phyloP scores from a whole-genome alignment of 805 yeast species.

The Diddensiella santjacobensis region DNA sequence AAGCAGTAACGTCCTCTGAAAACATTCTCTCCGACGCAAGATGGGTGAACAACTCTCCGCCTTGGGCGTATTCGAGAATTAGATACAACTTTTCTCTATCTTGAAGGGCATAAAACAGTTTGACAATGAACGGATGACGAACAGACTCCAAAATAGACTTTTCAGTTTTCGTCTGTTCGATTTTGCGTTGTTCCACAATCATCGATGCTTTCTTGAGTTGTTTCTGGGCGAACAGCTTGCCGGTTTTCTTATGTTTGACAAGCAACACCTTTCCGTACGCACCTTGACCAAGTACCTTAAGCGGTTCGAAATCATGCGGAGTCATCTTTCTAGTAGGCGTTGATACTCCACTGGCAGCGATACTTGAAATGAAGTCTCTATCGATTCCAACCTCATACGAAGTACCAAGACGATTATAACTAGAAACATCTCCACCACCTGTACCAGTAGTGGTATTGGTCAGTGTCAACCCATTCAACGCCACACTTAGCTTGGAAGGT shows the following conservation, averaged over 20 bases:
- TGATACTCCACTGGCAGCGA: conserved; percentile 21
- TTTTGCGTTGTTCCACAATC: conserved; percentile 51
- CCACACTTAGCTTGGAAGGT: conserved; percentile 7
- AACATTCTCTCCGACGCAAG: conserved; percentile 46
- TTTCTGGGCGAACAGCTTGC: conserved; percentile 77
- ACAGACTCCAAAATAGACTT: conserved; percentile 66
- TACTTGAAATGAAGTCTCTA: conserved; percentile 35
- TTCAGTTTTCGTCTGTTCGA: conserved; percentile 79
- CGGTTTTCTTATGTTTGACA: conserved; percentile 61
- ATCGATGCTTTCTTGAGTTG: conserved; percentile 80
- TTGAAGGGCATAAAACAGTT: conserved; percentile 78
- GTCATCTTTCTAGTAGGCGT: conserved; percentile 27
- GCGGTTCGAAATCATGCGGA: conserved; percentile 59
- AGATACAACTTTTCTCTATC: conserved; percentile 72
- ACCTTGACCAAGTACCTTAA: conserved; percentile 80
- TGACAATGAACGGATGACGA: conserved; percentile 77
- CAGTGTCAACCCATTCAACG: background rate
- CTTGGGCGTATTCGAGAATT: conserved; percentile 76
- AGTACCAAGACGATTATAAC: conserved; percentile 38
- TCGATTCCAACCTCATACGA: conserved; percentile 50
- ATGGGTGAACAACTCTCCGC: conserved; percentile 79
- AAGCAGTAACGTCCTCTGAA: conserved; percentile 64
- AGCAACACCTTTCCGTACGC: conserved; percentile 84
- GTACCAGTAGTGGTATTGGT: background rate
- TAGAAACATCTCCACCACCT: conserved; percentile 2